Percentiles rank a stretch among this genome's conserved stretches.
Conservation (phyloP, 2,329 filamentous ascomycete genomes). For the Sclerotinia spermophila region DNA sequence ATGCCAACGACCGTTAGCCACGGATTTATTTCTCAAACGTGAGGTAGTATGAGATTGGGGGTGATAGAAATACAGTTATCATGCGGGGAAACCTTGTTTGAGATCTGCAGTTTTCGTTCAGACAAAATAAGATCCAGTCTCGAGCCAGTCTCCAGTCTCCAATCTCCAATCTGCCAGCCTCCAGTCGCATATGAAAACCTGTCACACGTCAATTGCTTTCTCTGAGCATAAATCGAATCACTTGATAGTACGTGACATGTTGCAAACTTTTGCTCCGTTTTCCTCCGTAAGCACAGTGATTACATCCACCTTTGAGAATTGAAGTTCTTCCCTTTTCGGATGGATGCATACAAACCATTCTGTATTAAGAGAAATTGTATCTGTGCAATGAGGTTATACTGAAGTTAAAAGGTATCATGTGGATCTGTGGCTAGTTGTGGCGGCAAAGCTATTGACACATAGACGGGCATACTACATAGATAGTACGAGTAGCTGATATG, state of each 20-base stretch:
- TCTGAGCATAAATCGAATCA: neutral
- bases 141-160: too few relatives aligned
- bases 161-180: neutral
- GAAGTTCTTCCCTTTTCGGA: neutral
- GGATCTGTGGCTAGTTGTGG: neutral
- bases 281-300: neutral
- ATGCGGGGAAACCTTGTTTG: conserved; percentile 17
- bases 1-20: neutral
- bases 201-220: neutral
- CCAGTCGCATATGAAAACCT: neutral
- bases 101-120: conserved; percentile 4
- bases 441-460: neutral
- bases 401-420: neutral
- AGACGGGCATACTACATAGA: neutral
- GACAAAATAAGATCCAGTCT: neutral
- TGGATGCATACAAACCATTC: neutral
- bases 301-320: neutral
- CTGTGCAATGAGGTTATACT: neutral
- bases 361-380: neutral
- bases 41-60: neutral
- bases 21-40: neutral
- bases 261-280: neutral
- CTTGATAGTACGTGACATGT: neutral
- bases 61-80: conserved; percentile 11
- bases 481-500: neutral